Percentiles rank a stretch among this genome's conserved stretches.
Evolutionary conservation across 495 filamentous ascomycete species (phyloP).

Genomic region (Tuber melanosporum): DNA sequence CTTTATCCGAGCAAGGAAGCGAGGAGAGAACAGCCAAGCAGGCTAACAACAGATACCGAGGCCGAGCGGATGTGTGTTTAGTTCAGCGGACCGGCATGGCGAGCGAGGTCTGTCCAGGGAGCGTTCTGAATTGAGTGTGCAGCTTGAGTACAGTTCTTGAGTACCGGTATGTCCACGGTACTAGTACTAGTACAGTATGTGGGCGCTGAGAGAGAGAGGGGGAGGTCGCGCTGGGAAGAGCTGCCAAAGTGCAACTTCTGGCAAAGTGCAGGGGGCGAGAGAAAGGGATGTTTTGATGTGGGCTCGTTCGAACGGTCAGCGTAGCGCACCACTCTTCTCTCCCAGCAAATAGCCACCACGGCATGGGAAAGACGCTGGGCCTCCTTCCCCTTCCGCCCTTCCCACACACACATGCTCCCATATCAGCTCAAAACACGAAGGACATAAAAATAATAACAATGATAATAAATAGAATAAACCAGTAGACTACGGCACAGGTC

Average conservation of each 20-base stretch:
- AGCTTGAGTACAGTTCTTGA: background rate
- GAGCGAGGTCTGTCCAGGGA: conserved; percentile 10
- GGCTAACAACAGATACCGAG: background rate
- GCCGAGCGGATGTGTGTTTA: background rate
- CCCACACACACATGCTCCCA: conserved; percentile 25
- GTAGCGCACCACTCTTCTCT: background rate
- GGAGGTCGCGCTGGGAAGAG: background rate
- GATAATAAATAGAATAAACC: conserved; percentile 6
- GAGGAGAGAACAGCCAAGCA: background rate
- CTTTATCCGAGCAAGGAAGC: background rate
- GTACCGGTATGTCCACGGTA: background rate
- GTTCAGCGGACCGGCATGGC: conserved; percentile 8
- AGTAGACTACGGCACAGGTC: conserved; percentile 17
- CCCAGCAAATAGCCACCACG: conserved; percentile 32
- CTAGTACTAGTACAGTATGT: background rate
- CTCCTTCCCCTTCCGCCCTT: conserved; percentile 29
- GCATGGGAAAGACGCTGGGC: conserved; percentile 12
- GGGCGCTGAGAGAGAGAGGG: background rate
- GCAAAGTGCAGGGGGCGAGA: background rate
- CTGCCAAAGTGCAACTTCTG: background rate
- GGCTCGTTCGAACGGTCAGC: background rate
- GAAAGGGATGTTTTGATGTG: background rate
- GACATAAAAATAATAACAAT: background rate
- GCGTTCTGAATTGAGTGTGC: background rate
- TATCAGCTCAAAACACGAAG: conserved; percentile 20